Percentiles rank a stretch among this genome's conserved stretches.
Evolutionary conservation across 2,329 filamentous ascomycete species (phyloP).

Genomic region (Harringtonia lauricola): DNA sequence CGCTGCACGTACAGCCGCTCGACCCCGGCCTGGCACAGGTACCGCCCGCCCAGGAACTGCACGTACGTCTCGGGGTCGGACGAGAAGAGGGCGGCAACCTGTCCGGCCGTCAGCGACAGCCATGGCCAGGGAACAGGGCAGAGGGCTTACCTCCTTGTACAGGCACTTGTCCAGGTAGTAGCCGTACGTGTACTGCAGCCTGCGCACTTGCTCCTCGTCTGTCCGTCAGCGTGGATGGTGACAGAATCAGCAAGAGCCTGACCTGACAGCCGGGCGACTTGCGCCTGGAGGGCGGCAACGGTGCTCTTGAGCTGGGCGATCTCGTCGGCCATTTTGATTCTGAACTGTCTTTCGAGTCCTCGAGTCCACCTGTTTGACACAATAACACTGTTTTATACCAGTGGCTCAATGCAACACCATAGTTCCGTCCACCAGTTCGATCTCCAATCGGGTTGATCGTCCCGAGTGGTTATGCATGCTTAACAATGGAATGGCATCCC

Average conservation of each 20-base stretch:
- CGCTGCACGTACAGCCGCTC: constrained; percentile 39
- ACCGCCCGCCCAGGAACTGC: constrained; percentile 43
- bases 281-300: constrained; percentile 11
- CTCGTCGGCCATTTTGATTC: constrained; percentile 9
- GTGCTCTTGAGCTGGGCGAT: constrained; percentile 11
- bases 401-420: too few species aligned
- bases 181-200: constrained; percentile 45
- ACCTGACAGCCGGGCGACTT: constrained; percentile 11
- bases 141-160: constrained; percentile 36
- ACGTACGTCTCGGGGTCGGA: constrained; percentile 42
- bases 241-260: not conserved
- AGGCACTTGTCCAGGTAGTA: constrained; percentile 50
- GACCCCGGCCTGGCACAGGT: constrained; percentile 38
- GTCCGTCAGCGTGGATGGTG: not conserved
- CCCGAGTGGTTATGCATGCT: too few species aligned
- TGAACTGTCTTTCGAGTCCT: too few species aligned
- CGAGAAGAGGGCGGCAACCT: constrained; percentile 38
- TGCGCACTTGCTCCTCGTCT: constrained; percentile 43
- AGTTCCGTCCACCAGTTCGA: too few species aligned
- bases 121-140: not conserved
- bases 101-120: not conserved
- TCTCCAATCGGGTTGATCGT: not conserved
- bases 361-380: too few species aligned
- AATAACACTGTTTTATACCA: too few species aligned
- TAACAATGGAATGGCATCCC: too few species aligned